Evolutionary conservation across 129 eudicot species (phyloP), one percentile per base, ranked within the genome.

Genomic region (Chrysanthemum seticuspe): DNA sequence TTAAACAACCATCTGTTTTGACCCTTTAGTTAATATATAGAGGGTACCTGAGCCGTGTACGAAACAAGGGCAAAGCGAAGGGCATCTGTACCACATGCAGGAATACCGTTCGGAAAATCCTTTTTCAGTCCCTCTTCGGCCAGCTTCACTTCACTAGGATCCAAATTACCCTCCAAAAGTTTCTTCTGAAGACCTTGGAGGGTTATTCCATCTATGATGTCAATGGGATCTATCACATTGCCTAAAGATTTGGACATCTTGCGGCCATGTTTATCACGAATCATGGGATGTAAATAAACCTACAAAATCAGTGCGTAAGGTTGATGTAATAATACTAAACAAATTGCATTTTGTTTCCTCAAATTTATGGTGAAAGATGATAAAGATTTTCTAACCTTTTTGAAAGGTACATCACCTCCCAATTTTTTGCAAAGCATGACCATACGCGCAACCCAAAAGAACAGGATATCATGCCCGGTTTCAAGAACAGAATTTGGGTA

Each of bases 171-270:
- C 65, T 89, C 86, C 73, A 82, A 92, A 47, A 93, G 86, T 82
- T 97, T 89, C 84, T 89, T 93, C 69, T 89, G 86, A 72, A 93
- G 98, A 67, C 87, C 86, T 71, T 85, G 85, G 23, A 93, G 80
- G 2, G 79, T 72, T 55, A 89, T 84, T 67, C 98, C 98, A 47
- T 77, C 74, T 68, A 89, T 93, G 19, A 93, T 97, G 80, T 93
- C 98, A 18, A 87, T 88, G 10, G 98, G 98, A 81, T 93, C 97
- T 60, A 93, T 74, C 67, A 93, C 98, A 77, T 93, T 93, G 59
- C 98, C 98, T 68, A 93, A 83, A 21, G 98, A 93, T 81, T 93
- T 89, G 21, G 98, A 93, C 97, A 93, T 92, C 76, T 92, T 92
- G 14, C 98, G 90, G 4, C 98, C 98, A 79, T 89, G 96, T 34